Evolutionary conservation across 2,329 filamentous ascomycete species (phyloP).

Genomic region (Shiraia sp.): DNA sequence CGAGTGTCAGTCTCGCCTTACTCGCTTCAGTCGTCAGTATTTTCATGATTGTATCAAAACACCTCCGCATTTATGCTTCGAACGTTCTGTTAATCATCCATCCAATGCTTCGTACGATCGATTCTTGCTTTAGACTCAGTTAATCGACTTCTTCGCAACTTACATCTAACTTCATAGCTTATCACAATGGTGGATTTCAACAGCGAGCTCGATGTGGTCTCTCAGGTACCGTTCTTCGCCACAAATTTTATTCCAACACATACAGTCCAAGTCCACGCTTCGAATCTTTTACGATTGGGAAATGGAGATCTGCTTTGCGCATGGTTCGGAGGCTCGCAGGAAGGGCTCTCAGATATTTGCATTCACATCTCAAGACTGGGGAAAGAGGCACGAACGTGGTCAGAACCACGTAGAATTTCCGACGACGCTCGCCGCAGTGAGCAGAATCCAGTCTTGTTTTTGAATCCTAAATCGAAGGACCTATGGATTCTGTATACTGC

Average conservation of each 20-base stretch:
- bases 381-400: constrained; percentile 38
- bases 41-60: too few relatives aligned
- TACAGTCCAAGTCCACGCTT: constrained; percentile 52
- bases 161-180: too few relatives aligned
- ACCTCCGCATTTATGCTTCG: too few relatives aligned
- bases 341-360: constrained; percentile 51
- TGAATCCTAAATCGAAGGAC: constrained; percentile 36
- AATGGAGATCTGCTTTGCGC: constrained; percentile 49
- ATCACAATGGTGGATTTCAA: constrained; percentile 10
- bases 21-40: too few relatives aligned
- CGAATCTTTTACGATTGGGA: constrained; percentile 49
- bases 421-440: constrained; percentile 49
- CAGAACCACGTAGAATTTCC: constrained; percentile 41
- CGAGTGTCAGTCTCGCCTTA: background rate
- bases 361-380: constrained; percentile 48
- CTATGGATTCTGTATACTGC: constrained; percentile 53
- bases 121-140: too few relatives aligned
- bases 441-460: constrained; percentile 52
- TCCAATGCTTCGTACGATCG: too few relatives aligned
- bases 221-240: constrained; percentile 6
- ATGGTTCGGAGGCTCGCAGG: constrained; percentile 54
- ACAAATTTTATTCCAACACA: constrained; percentile 41
- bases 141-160: too few relatives aligned
- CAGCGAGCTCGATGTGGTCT: constrained; percentile 4
- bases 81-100: too few relatives aligned